A percentile compares a stretch with the other conserved stretches of the same genome.
phyloP scores from a whole-genome alignment of 371 early-diverging fungal genomes.

The Mucor circinelloides region DNA sequence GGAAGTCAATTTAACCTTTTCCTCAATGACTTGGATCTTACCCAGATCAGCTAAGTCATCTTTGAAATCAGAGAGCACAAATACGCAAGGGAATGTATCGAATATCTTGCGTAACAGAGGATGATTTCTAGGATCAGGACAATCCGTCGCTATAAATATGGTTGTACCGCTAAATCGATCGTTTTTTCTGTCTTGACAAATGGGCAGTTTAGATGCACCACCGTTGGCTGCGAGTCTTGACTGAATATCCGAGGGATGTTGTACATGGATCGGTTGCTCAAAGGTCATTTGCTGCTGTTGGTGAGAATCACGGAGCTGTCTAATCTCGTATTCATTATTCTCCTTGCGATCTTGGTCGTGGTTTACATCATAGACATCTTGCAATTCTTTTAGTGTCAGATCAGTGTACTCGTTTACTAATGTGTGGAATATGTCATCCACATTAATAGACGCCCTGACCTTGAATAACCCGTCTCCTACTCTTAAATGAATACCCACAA shows the following conservation, averaged over 20 bases:
- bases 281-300: background rate
- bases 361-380: constrained; percentile 18
- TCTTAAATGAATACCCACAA: constrained; percentile 58
- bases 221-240: constrained; percentile 23
- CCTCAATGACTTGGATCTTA: constrained; percentile 47
- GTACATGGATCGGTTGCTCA: constrained; percentile 30
- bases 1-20: constrained; percentile 51
- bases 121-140: constrained; percentile 52
- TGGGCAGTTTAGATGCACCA: constrained; percentile 6
- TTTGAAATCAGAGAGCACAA: constrained; percentile 57
- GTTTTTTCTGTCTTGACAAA: constrained; percentile 22
- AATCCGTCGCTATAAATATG: constrained; percentile 65
- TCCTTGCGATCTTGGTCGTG: constrained; percentile 49
- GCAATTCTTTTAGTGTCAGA: constrained; percentile 32
- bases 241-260: constrained; percentile 33
- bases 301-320: constrained; percentile 27
- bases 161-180: constrained; percentile 31
- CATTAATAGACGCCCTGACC: constrained; percentile 41
- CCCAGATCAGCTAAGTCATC: constrained; percentile 44
- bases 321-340: constrained; percentile 45
- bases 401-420: constrained; percentile 45
- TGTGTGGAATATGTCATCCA: constrained; percentile 50
- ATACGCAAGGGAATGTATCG: constrained; percentile 62
- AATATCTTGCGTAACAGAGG: constrained; percentile 61
- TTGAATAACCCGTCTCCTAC: constrained; percentile 59